Percentiles rank a stretch among this genome's conserved stretches.
Conservation (phyloP, 208 protist species). For the Crithidia sp. region DNA sequence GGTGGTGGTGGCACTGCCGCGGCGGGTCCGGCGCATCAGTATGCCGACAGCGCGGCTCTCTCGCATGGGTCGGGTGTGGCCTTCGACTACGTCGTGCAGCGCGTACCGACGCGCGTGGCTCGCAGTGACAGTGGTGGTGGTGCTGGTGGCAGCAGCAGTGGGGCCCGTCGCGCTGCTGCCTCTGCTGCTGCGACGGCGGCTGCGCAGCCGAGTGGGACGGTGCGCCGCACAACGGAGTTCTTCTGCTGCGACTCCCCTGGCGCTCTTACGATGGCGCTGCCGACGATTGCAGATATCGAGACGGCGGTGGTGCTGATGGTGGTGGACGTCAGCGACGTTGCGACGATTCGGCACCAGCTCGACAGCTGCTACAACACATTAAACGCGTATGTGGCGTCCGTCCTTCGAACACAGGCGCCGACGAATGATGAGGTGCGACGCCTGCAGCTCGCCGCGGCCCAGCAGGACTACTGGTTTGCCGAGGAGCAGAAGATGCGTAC, state of each 20-base stretch:
- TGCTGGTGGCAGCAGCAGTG: neutral
- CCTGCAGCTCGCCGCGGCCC: constrained; percentile 64
- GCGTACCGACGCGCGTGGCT: constrained; percentile 39
- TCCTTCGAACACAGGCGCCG: constrained; percentile 61
- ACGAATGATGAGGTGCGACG: constrained; percentile 77
- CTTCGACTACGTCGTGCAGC: constrained; percentile 75
- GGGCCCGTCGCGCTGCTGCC: neutral
- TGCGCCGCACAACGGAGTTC: constrained; percentile 63
- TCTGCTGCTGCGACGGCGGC: too few species aligned
- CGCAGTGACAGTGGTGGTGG: neutral
- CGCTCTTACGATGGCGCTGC: constrained; percentile 75
- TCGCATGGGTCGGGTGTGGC: constrained; percentile 64
- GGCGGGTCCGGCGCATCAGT: constrained; percentile 12
- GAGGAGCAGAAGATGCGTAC: constrained; percentile 47
- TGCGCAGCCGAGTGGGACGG: neutral
- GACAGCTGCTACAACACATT: constrained; percentile 53
- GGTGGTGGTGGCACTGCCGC: neutral
- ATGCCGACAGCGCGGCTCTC: constrained; percentile 18
- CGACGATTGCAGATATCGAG: constrained; percentile 63
- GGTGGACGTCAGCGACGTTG: constrained; percentile 69
- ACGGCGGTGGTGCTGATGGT: constrained; percentile 73
- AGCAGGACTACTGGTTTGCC: constrained; percentile 62
- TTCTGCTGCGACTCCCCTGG: constrained; percentile 87
- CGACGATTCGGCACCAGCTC: constrained; percentile 59
- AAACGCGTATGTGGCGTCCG: constrained; percentile 52